Evolutionary conservation across 768 basidiomycete genomes (phyloP).

Genomic region (Sarcodon sp.): DNA sequence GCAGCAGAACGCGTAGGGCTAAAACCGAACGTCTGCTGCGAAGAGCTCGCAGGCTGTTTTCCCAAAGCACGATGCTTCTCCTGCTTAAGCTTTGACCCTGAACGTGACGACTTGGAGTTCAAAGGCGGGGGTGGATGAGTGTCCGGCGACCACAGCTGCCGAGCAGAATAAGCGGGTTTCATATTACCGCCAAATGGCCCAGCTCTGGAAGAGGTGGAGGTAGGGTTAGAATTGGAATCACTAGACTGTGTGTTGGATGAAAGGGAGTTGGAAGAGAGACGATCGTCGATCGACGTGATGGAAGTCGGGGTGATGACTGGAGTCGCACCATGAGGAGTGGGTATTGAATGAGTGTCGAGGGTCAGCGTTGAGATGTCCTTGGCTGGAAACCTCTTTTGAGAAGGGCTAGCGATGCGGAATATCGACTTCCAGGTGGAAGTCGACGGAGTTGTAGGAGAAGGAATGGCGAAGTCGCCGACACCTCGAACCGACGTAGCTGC

Average conservation of each 20-base stretch:
- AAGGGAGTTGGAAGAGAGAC: conserved; percentile 57
- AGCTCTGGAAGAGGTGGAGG: conserved; percentile 8
- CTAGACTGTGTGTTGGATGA: conserved; percentile 62
- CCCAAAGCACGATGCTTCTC: conserved; percentile 14
- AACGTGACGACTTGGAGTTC: conserved; percentile 1
- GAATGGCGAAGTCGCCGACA: conserved; percentile 1
- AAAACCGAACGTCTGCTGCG: conserved; percentile 31
- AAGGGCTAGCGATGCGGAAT: conserved; percentile 53
- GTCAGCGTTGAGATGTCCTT: conserved; percentile 31
- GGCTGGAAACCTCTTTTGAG: conserved; percentile 42
- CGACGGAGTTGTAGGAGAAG: conserved; percentile 7
- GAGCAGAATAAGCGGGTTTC: conserved; percentile 12
- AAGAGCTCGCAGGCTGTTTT: conserved; percentile 28
- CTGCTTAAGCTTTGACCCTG: conserved; percentile 15
- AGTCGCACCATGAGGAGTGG: conserved; percentile 19
- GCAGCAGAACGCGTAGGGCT: conserved; percentile 22
- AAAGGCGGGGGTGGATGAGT: conserved; percentile 6
- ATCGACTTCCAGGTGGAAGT: conserved; percentile 53
- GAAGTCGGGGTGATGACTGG: conserved; percentile 42
- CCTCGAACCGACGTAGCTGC: too few relatives aligned
- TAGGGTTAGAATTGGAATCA: conserved; percentile 39
- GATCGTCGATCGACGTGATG: conserved; percentile 39
- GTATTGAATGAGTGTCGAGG: conserved; percentile 34
- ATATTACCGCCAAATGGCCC: conserved; percentile 2
- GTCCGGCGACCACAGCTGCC: conserved; percentile 4